Conservation (phyloP, 2,329 filamentous ascomycete species). For the Fusarium decemcellulare region DNA sequence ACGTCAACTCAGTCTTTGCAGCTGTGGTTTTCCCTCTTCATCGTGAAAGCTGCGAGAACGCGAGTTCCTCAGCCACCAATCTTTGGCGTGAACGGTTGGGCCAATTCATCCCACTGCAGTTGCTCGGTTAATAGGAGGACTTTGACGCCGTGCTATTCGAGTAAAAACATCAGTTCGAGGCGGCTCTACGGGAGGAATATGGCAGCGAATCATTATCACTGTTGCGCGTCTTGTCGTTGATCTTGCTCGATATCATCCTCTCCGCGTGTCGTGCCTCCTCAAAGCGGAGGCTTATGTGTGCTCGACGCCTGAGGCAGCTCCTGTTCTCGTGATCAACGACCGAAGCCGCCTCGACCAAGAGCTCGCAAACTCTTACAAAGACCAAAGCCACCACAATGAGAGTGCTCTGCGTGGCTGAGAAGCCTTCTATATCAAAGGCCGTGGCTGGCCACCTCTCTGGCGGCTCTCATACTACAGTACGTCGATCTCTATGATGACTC, state of each 20-base stretch:
- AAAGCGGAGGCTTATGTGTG: constrained; percentile 13
- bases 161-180: constrained; percentile 1
- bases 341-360: not conserved
- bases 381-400: constrained; percentile 55
- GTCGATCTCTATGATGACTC: constrained; percentile 45
- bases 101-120: not conserved
- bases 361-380: constrained; percentile 2
- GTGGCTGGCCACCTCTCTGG: constrained; percentile 92
- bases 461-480: constrained; percentile 77
- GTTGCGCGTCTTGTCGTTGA: constrained; percentile 20
- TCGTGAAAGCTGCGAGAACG: constrained; percentile 19
- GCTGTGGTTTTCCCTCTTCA: constrained; percentile 7
- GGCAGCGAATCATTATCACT: constrained; percentile 24
- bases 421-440: constrained; percentile 96
- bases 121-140: not conserved
- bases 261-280: constrained; percentile 32
- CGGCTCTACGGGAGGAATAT: constrained; percentile 15
- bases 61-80: constrained; percentile 12
- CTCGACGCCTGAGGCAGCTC: constrained; percentile 31
- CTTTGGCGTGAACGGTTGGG: constrained; percentile 2
- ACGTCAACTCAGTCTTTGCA: constrained; percentile 7
- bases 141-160: not conserved
- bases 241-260: constrained; percentile 7
- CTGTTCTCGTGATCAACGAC: constrained; percentile 16
- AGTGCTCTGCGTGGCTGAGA: constrained; percentile 70